These are phyloP conservation scores for Daldinia caldariorum DNA, from an alignment of 495 filamentous ascomycete genomes.

Conservation along the genomic window DNA sequence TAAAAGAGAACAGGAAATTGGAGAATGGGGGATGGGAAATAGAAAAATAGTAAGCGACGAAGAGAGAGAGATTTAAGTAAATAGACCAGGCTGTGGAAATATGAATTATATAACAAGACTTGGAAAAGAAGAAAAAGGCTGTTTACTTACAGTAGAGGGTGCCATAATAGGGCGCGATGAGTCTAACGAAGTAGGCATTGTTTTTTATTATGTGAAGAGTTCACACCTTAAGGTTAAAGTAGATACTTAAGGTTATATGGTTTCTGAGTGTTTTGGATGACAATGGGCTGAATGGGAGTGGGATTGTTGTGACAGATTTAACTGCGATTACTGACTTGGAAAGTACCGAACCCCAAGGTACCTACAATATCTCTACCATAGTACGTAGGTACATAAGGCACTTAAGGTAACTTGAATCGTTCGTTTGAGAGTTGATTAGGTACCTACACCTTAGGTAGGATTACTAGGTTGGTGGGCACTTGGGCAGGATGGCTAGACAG, in stretches of 20 bases:
- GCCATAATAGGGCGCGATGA: conserved; percentile 82
- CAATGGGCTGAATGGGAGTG: neutral
- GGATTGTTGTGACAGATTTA: conserved; percentile 32
- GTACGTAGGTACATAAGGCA: no score
- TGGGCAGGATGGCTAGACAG: neutral
- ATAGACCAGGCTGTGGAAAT: neutral
- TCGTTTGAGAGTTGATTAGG: neutral
- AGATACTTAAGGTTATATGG: neutral
- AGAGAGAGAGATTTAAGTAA: neutral
- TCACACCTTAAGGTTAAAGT: neutral
- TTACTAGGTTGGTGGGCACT: neutral
- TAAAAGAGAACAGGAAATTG: no score
- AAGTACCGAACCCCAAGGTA: neutral
- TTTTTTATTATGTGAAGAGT: conserved; percentile 2
- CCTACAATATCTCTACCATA: no score
- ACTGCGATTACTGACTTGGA: conserved; percentile 14
- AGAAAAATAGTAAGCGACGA: neutral
- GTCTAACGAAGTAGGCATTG: conserved; percentile 73
- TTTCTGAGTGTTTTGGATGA: conserved; percentile 6
- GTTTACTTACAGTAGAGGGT: conserved; percentile 67
- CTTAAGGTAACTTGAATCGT: neutral
- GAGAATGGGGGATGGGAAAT: no score
- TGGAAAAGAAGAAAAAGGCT: conserved; percentile 9
- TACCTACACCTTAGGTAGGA: no score
- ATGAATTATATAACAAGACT: neutral